Evolutionary conservation across 1,284 basidiomycete species (phyloP).

Genomic region (Fomitiporia mediterranea): DNA sequence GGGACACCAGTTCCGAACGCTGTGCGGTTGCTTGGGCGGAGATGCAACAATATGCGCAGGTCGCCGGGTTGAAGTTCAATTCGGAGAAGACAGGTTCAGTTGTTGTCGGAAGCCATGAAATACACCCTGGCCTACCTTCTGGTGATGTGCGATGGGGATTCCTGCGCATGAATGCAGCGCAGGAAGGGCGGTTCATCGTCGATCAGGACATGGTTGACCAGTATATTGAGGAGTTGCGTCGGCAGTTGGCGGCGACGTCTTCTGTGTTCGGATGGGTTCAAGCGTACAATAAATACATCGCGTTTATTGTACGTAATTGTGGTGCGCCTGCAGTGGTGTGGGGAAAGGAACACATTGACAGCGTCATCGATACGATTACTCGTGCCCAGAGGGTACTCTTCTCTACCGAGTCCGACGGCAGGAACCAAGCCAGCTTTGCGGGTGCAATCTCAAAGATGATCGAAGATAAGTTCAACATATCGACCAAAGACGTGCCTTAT

Average conservation of each 20-base stretch:
- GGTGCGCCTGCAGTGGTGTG: slow-evolving; percentile 37
- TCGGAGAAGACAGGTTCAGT: slow-evolving; percentile 37
- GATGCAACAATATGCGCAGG: slow-evolving; percentile 33
- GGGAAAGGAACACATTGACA: slow-evolving; percentile 31
- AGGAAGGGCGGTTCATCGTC: slow-evolving; percentile 32
- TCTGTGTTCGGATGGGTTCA: slow-evolving; percentile 41
- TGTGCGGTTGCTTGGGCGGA: slow-evolving; percentile 35
- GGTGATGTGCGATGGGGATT: slow-evolving; percentile 41
- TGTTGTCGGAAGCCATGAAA: slow-evolving; percentile 26
- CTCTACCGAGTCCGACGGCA: slow-evolving; percentile 28
- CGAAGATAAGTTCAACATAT: slow-evolving; percentile 31
- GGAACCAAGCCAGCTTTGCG: slow-evolving; percentile 19
- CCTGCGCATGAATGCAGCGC: slow-evolving; percentile 33
- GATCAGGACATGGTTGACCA: slow-evolving; percentile 35
- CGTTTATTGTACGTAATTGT: slow-evolving; percentile 38
- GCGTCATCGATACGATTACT: slow-evolving; percentile 34
- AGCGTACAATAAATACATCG: slow-evolving; percentile 41
- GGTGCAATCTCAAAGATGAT: slow-evolving; percentile 33
- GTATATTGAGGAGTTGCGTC: slow-evolving; percentile 37
- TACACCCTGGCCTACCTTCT: slow-evolving; percentile 28
- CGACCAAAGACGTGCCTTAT: slow-evolving; percentile 33
- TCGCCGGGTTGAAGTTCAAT: slow-evolving; percentile 37
- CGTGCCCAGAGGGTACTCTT: slow-evolving; percentile 38
- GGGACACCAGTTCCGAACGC: slow-evolving; percentile 30
- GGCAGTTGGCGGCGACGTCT: slow-evolving; percentile 36